Base-by-base conservation (phyloP, 768 basidiomycete species). In the Tremella fuciformis region DNA sequence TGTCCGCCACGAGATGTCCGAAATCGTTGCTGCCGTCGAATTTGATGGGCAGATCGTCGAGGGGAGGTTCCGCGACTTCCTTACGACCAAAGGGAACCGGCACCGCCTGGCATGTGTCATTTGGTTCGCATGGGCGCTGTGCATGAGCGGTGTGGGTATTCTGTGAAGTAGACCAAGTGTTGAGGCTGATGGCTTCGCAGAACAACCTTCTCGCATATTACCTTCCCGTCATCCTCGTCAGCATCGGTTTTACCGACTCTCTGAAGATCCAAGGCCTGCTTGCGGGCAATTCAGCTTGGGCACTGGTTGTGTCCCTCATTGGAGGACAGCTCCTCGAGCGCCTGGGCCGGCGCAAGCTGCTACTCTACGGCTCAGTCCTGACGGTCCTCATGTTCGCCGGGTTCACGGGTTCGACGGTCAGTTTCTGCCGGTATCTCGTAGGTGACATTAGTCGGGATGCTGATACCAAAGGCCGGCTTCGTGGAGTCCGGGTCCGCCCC, bases 1-100 rank as follows among this genome's bases (percentile, higher is more conserved):
- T 38, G 64, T 69, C 13, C 21, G 22, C 2, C 59, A 59, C 57
- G 73, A 74, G 51, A 55, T 58, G 16, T 22, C 53, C 59, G 89
- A 88, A 72, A 88, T 88, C 63, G 80, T 83, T 50, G 84, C 85
- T 61, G 86, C 86, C 13, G 78, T 88, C 25, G 80, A 82, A 47
- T 71, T 47, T 24, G 60, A 62, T 18, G 16, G 8, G 18, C 38
- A 19, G 7, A 51, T 48, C 18, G 38, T 13, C 6, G n/a, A 51
- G 2, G 53, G 38, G n/a, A 21, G 15, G 2, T 88, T 81, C 67
- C 69, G 74, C 51, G 80, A 82, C 4, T 79, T 88, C 3, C 84
- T 85, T 71, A 81, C 79, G 11, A 88, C 85, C 0, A 80, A 81
- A 2, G 88, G 87, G 1, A 89, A 89, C 71, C 78, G 61, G 24